Conservation (phyloP, 768 basidiomycete genomes). For the Boletales sp. region DNA sequence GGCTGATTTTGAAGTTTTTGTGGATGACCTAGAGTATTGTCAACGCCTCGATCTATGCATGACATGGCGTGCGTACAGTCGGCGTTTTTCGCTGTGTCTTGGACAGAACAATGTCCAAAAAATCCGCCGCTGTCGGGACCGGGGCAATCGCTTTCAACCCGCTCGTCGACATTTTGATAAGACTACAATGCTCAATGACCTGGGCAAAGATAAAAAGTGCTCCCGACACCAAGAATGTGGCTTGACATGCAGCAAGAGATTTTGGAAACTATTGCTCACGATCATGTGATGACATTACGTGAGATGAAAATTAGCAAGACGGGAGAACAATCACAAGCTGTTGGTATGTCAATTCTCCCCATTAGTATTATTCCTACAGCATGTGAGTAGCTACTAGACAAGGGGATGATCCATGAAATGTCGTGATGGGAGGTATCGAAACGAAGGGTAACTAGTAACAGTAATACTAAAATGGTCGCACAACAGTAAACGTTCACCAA, state of each 20-base stretch:
- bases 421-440: slow-evolving; percentile 21
- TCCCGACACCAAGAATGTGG: too few species aligned
- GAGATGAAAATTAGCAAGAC: neutral
- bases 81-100: slow-evolving; percentile 98
- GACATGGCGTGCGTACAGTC: slow-evolving; percentile 48
- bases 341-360: neutral
- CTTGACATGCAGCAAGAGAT: slow-evolving; percentile 4
- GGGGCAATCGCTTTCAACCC: slow-evolving; percentile 96
- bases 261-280: slow-evolving; percentile 11
- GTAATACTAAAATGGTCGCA: slow-evolving; percentile 17
- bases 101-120: slow-evolving; percentile 89
- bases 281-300: slow-evolving; percentile 10
- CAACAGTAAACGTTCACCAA: slow-evolving; percentile 11
- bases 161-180: slow-evolving; percentile 65
- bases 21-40: slow-evolving; percentile 74
- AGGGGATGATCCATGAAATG: slow-evolving; percentile 17
- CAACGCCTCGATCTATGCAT: neutral
- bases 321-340: too few species aligned
- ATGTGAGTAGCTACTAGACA: slow-evolving; percentile 20
- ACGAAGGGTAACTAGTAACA: slow-evolving; percentile 24
- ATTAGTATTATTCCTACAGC: slow-evolving; percentile 15
- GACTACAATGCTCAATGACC: neutral
- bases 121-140: slow-evolving; percentile 95
- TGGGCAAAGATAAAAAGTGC: slow-evolving; percentile 9
- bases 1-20: slow-evolving; percentile 99